Evolutionary conservation across 1,139 yeast species (phyloP).

Genomic region (Geotrichum bryndzae): DNA sequence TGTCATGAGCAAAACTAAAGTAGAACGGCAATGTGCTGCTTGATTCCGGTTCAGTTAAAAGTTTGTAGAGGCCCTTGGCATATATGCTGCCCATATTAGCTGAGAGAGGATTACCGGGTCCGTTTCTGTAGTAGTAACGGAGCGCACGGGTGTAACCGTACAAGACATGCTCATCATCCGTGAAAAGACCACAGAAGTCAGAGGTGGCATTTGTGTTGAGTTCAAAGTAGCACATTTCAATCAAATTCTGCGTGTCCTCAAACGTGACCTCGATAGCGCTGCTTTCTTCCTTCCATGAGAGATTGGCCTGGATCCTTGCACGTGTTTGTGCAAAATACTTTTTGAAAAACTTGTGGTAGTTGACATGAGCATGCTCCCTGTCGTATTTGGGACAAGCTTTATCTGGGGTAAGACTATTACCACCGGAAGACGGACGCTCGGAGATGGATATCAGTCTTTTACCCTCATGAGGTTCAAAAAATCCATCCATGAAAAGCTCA

Average conservation of each 20-base stretch:
- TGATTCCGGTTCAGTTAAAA: constrained; percentile 37
- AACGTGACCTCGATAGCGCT: constrained; percentile 23
- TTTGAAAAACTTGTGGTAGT: constrained; percentile 11
- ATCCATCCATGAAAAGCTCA: constrained; percentile 18
- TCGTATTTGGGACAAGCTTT: constrained; percentile 13
- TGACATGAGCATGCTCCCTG: not conserved
- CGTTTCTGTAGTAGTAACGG: constrained; percentile 43
- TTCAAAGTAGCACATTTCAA: constrained; percentile 50
- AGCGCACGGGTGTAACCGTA: constrained; percentile 44
- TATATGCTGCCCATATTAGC: constrained; percentile 44
- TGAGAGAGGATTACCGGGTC: constrained; percentile 47
- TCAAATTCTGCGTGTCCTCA: constrained; percentile 39
- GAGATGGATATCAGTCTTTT: constrained; percentile 11
- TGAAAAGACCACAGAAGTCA: constrained; percentile 48
- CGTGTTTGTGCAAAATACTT: constrained; percentile 7
- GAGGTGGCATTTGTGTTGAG: constrained; percentile 46
- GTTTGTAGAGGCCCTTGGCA: constrained; percentile 44
- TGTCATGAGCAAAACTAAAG: constrained; percentile 49
- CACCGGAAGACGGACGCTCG: constrained; percentile 14
- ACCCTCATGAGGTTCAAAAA: constrained; percentile 12
- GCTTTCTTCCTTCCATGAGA: constrained; percentile 17
- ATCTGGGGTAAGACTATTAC: constrained; percentile 18
- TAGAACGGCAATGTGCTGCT: constrained; percentile 24
- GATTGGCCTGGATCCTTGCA: constrained; percentile 20
- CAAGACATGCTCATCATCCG: constrained; percentile 44